phyloP scores from a whole-genome alignment of 257 asterid species.

The Echites panduratus region DNA sequence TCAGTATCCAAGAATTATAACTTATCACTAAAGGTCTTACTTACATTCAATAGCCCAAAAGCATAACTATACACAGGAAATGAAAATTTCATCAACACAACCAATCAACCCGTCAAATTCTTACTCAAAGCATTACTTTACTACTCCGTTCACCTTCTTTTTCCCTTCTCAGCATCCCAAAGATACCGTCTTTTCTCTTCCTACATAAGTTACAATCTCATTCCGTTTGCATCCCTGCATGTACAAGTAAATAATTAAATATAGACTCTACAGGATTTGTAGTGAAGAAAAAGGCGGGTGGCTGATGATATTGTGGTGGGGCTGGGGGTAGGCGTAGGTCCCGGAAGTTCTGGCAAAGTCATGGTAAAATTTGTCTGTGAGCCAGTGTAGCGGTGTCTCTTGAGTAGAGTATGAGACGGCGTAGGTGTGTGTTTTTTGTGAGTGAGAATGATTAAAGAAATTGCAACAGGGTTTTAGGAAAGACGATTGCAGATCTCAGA shows the following conservation, averaged over 20 bases:
- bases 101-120: constrained; percentile 20
- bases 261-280: no score
- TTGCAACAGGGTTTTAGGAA: not conserved
- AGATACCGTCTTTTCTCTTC: constrained; percentile 10
- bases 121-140: not conserved
- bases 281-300: no score
- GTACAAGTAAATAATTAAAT: no score
- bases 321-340: not conserved
- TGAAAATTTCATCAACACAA: constrained; percentile 1
- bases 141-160: not conserved
- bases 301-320: not conserved
- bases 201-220: constrained; percentile 4
- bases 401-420: not conserved
- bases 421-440: not conserved
- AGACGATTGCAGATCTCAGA: not conserved
- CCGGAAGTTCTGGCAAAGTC: constrained; percentile 1
- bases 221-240: constrained; percentile 8
- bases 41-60: constrained; percentile 17
- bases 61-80: constrained; percentile 9
- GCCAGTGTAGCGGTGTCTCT: no score
- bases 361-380: not conserved
- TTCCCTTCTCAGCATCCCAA: constrained; percentile 9
- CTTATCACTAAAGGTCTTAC: constrained; percentile 15
- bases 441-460: not conserved
- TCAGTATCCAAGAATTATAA: constrained; percentile 18